phyloP scores from a whole-genome alignment of 163 green algal genomes.

The Scenedesmus sp. region DNA sequence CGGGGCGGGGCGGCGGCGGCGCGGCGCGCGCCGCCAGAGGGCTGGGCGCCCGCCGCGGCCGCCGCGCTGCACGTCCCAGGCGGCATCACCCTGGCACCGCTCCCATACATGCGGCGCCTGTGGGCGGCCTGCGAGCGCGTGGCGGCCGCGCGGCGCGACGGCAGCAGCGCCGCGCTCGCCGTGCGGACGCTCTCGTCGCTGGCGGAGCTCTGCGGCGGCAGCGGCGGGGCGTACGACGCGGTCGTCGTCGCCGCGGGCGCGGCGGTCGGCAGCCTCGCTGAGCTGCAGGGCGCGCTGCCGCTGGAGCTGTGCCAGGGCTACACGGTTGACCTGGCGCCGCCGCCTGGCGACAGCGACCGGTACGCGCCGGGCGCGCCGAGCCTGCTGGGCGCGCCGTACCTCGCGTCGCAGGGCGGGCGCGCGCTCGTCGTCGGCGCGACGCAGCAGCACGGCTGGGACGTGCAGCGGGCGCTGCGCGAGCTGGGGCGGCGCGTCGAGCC shows the following conservation, averaged over 20 bases:
- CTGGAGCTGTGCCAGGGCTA: constrained; percentile 70
- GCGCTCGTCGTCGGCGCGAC: constrained; percentile 80
- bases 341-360: background rate
- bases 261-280: constrained; percentile 58
- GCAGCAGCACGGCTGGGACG: constrained; percentile 56
- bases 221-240: constrained; percentile 50
- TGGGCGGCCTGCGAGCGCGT: constrained; percentile 74
- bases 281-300: constrained; percentile 47
- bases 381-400: constrained; percentile 71
- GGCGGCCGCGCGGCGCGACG: constrained; percentile 30
- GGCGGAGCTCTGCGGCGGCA: constrained; percentile 15
- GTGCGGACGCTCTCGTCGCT: constrained; percentile 49
- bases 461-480: constrained; percentile 2
- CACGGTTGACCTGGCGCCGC: constrained; percentile 57
- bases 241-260: constrained; percentile 72
- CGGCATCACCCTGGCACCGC: constrained; percentile 66
- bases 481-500: constrained; percentile 6
- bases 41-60: background rate
- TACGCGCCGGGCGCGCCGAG: constrained; percentile 53
- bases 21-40: constrained; percentile 2
- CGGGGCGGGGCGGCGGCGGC: too few relatives aligned
- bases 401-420: constrained; percentile 58
- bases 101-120: constrained; percentile 67
- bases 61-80: constrained; percentile 51
- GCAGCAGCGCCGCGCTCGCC: constrained; percentile 49